These are phyloP conservation scores for Schizonepeta tenuifolia DNA, from an alignment of 257 asterid genomes.

Conservation along the genomic window DNA sequence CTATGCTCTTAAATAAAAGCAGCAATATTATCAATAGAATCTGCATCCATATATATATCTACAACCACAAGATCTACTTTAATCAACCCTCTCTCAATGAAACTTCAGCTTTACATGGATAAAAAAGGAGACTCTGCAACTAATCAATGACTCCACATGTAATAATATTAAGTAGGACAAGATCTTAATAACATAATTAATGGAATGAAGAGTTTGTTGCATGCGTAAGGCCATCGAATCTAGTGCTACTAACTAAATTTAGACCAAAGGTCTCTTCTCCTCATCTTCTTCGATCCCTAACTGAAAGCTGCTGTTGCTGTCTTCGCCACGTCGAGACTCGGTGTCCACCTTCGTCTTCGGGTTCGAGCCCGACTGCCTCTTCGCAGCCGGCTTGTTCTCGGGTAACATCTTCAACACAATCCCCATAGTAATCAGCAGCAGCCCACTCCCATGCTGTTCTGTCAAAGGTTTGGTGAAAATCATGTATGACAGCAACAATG, in stretches of 20 bases:
- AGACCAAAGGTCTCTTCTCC: conserved; percentile 74
- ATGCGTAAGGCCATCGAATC: neutral
- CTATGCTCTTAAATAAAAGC: too few relatives aligned
- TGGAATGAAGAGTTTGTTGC: conserved; percentile 17
- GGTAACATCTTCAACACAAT: conserved; percentile 84
- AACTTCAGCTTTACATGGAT: neutral
- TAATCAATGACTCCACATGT: neutral
- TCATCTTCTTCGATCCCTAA: conserved; percentile 60
- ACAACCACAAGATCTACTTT: neutral
- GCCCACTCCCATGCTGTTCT: conserved; percentile 77
- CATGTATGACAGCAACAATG: conserved; percentile 74
- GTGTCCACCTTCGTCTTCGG: conserved; percentile 33
- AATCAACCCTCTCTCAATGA: neutral
- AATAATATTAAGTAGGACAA: neutral
- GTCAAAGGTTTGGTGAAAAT: conserved; percentile 93
- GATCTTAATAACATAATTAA: conserved; percentile 11
- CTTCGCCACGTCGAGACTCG: conserved; percentile 27
- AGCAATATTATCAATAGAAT: too few relatives aligned
- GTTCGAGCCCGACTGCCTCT: conserved; percentile 26
- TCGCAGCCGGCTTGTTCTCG: conserved; percentile 54
- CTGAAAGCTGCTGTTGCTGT: conserved; percentile 33
- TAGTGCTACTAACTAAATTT: conserved; percentile 24
- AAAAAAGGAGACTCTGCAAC: neutral
- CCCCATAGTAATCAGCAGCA: conserved; percentile 77
- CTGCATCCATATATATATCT: too few relatives aligned